phyloP scores from a whole-genome alignment of 148 eudicot species.

The Cornus controversa region DNA sequence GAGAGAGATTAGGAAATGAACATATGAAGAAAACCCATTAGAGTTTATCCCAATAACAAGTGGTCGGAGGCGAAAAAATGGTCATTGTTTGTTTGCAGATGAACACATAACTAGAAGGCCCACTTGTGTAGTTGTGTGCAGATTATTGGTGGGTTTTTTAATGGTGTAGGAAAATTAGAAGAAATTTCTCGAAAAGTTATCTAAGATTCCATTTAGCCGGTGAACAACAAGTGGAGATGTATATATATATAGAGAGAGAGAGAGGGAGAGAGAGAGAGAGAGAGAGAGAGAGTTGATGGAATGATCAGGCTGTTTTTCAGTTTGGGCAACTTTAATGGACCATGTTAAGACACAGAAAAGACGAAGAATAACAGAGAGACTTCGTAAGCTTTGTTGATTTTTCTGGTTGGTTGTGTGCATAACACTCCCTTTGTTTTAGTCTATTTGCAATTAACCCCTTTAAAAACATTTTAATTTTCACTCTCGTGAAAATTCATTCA shows the following conservation, averaged over 20 bases:
- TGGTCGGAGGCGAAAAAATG: neutral
- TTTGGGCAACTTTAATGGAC: neutral
- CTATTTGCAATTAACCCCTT: neutral
- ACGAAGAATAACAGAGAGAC: neutral
- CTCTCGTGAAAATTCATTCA: neutral
- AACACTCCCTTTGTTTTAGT: neutral
- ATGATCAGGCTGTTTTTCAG: neutral
- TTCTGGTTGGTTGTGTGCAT: neutral
- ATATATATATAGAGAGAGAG: no score
- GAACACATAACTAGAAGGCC: neutral
- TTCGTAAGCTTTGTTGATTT: neutral
- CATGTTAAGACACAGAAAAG: neutral
- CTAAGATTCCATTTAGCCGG: neutral
- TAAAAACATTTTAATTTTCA: neutral
- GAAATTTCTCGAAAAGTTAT: neutral
- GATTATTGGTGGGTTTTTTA: slow-evolving; percentile 8
- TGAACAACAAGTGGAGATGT: neutral
- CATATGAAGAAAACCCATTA: neutral
- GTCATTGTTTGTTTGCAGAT: neutral
- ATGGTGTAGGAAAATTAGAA: neutral
- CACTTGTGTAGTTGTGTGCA: neutral
- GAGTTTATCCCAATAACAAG: neutral
- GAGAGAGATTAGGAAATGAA: neutral
- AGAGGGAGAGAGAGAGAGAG: neutral
- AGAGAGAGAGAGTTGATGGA: no score